Evolutionary conservation across 768 basidiomycete genomes (phyloP).

Genomic region (Panus rudis): DNA sequence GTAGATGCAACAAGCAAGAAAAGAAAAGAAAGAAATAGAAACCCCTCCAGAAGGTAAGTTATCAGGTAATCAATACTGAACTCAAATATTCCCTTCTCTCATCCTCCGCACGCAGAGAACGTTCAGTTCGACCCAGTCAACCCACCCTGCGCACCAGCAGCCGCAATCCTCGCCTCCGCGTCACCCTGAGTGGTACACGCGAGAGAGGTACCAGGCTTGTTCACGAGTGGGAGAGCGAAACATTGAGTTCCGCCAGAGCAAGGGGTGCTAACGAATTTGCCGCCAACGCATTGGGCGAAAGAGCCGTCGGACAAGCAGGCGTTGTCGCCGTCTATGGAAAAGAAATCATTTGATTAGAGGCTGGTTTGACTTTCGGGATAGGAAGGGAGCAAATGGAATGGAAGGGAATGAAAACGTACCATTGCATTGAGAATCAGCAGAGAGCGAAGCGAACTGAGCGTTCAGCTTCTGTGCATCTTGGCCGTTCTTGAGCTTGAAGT

Average conservation of each 20-base stretch:
- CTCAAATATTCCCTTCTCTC: no score
- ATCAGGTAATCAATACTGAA: no score
- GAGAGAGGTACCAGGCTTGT: slow-evolving; percentile 32
- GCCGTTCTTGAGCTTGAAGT: slow-evolving; percentile 24
- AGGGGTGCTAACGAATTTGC: slow-evolving; percentile 25
- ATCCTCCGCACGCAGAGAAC: no score
- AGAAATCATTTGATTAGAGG: no score
- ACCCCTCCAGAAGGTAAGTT: no score
- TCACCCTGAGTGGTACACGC: slow-evolving; percentile 31
- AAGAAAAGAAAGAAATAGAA: no score
- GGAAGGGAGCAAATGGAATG: background rate
- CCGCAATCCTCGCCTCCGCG: slow-evolving; percentile 26
- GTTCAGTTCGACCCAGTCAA: no score
- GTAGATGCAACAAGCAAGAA: no score
- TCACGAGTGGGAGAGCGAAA: slow-evolving; percentile 38
- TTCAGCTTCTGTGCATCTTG: slow-evolving; percentile 27
- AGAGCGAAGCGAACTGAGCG: slow-evolving; percentile 24
- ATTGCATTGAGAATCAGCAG: slow-evolving; percentile 18
- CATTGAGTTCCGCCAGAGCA: slow-evolving; percentile 29
- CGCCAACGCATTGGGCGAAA: slow-evolving; percentile 37
- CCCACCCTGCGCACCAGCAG: slow-evolving; percentile 27
- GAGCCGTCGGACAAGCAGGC: slow-evolving; percentile 30
- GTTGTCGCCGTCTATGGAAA: slow-evolving; percentile 26
- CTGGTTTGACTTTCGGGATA: background rate
- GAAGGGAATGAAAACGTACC: slow-evolving; percentile 9